Percentiles rank a stretch among this genome's conserved stretches.
Conservation (phyloP, 129 eudicot species). For the Silybum marianum region DNA sequence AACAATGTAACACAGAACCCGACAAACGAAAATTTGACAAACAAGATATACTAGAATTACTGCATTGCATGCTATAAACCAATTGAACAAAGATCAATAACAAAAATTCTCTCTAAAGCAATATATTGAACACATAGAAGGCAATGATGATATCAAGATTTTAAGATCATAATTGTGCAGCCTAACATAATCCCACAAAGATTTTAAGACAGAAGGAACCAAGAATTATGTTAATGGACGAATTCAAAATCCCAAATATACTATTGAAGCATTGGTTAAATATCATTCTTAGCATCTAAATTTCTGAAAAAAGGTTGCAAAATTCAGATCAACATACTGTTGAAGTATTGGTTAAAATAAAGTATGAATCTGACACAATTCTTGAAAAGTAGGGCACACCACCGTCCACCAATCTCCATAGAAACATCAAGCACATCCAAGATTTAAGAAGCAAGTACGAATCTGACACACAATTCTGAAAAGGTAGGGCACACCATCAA, state of each 20-base stretch:
- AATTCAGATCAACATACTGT: slow-evolving; percentile 7
- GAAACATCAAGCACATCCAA: background rate
- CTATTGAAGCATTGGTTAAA: background rate
- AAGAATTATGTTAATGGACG: no score
- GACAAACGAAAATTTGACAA: slow-evolving; percentile 2
- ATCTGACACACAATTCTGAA: slow-evolving; percentile 34
- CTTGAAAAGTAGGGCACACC: slow-evolving; percentile 1
- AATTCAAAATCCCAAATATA: background rate
- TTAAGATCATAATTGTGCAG: slow-evolving; percentile 10
- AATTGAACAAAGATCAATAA: background rate
- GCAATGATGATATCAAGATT: slow-evolving; percentile 14
- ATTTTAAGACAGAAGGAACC: background rate
- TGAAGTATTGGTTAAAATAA: background rate
- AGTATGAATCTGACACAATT: background rate
- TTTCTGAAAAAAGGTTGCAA: background rate
- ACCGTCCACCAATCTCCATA: background rate
- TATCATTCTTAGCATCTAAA: background rate
- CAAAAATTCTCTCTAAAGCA: slow-evolving; percentile 1
- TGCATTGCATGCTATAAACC: slow-evolving; percentile 7
- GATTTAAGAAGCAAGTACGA: slow-evolving; percentile 12
- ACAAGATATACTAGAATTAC: background rate
- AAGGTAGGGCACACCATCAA: slow-evolving; percentile 31
- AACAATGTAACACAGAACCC: slow-evolving; percentile 1
- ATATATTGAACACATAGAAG: slow-evolving; percentile 10
- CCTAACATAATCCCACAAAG: slow-evolving; percentile 3